Evolutionary conservation across 768 basidiomycete species (phyloP).

Genomic region (Boletellus emodensis): DNA sequence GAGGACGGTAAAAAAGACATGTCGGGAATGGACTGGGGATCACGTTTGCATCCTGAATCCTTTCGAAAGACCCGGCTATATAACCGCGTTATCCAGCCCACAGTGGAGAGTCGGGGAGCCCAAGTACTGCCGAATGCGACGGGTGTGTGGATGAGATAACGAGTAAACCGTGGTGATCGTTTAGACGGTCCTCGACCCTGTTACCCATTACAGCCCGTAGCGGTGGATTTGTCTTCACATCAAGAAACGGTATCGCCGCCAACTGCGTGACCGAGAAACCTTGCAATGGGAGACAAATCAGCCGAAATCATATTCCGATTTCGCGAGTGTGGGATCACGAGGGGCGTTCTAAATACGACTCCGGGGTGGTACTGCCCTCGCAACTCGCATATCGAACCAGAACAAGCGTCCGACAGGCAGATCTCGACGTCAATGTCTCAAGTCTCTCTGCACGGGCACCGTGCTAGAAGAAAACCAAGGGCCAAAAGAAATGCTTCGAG

Average conservation of each 20-base stretch:
- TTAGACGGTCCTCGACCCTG: slow-evolving; percentile 25
- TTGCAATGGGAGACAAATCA: slow-evolving; percentile 4
- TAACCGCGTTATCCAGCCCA: slow-evolving; percentile 24
- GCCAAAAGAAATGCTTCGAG: not conserved
- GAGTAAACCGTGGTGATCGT: slow-evolving; percentile 18
- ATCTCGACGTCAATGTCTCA: not conserved
- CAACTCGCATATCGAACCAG: not conserved
- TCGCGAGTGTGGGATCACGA: slow-evolving; percentile 10
- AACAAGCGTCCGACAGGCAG: not conserved
- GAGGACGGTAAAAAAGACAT: slow-evolving; percentile 20
- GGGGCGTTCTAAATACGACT: slow-evolving; percentile 1
- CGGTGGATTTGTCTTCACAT: slow-evolving; percentile 8
- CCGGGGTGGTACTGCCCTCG: not conserved
- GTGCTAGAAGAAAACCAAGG: not conserved
- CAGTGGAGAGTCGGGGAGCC: slow-evolving; percentile 3
- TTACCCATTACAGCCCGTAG: slow-evolving; percentile 19
- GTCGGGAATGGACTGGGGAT: not conserved
- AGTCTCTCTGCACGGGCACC: too few relatives aligned
- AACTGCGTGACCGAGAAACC: slow-evolving; percentile 2
- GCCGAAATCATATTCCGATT: slow-evolving; percentile 11
- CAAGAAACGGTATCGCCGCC: slow-evolving; percentile 7
- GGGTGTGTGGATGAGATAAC: slow-evolving; percentile 11
- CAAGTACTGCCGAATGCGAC: slow-evolving; percentile 12
- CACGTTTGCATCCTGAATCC: slow-evolving; percentile 17
- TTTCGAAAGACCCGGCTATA: slow-evolving; percentile 22